phyloP scores from a whole-genome alignment of 805 yeast species.

The Hanseniaspora pseudoguilliermondii region DNA sequence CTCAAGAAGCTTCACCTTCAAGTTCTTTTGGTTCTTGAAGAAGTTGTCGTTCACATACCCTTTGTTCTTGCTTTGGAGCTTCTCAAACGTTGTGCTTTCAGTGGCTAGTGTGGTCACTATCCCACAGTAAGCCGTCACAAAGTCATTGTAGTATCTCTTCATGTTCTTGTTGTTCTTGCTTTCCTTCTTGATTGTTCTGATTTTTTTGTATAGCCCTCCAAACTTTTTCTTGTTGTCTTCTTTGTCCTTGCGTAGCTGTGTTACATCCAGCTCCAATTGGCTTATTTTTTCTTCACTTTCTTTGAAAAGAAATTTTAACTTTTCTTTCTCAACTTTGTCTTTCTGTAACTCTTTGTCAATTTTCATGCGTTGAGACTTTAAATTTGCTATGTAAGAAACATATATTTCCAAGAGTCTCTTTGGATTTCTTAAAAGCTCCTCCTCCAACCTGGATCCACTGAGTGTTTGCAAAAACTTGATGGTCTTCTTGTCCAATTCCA shows the following conservation, averaged over 20 bases:
- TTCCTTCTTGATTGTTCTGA: neutral
- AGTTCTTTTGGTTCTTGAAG: neutral
- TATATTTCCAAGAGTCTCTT: slow-evolving; percentile 2
- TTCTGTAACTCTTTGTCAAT: neutral
- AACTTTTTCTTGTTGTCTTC: neutral
- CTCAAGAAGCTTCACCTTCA: slow-evolving; percentile 8
- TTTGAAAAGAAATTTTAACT: neutral
- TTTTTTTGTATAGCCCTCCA: neutral
- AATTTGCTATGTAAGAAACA: neutral
- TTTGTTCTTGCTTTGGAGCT: neutral
- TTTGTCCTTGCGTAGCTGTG: neutral
- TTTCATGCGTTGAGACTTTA: neutral
- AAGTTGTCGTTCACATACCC: neutral
- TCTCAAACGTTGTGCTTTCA: neutral
- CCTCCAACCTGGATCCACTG: neutral
- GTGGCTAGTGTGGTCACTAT: slow-evolving; percentile 4
- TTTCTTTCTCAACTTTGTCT: neutral
- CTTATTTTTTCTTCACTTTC: neutral
- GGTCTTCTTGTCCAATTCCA: neutral
- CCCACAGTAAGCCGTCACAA: neutral
- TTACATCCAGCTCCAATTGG: neutral
- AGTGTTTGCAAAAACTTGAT: neutral
- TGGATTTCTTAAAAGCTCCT: neutral
- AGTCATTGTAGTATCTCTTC: neutral
- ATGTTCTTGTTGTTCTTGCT: neutral